Percentiles rank a stretch among this genome's conserved stretches.
phyloP scores from a whole-genome alignment of 495 filamentous ascomycete genomes.

The Staphylotrichum longicolle region DNA sequence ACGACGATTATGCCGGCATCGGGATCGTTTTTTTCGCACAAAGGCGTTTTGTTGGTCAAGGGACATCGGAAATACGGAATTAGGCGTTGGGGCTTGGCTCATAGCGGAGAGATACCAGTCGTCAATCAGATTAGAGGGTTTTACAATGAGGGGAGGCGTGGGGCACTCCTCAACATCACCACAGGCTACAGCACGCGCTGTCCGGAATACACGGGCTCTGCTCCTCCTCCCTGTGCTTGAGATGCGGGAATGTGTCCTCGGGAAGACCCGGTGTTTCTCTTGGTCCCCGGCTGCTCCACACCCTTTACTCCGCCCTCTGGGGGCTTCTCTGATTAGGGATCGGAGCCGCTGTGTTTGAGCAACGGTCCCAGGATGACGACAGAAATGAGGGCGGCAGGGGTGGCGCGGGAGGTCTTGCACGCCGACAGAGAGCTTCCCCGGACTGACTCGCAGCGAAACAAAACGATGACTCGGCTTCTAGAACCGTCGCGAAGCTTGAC shows the following conservation, averaged over 20 bases:
- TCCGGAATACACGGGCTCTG: too few relatives aligned
- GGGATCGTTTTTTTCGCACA: neutral
- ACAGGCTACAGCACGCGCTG: neutral
- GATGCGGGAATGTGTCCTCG: too few relatives aligned
- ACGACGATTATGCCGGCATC: slow-evolving; percentile 23
- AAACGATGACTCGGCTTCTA: slow-evolving; percentile 22
- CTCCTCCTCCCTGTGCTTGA: too few relatives aligned
- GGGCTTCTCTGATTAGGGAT: slow-evolving; percentile 12
- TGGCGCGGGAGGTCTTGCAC: neutral
- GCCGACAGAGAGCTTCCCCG: neutral
- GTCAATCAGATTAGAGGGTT: neutral
- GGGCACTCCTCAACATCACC: neutral
- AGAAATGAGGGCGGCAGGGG: slow-evolving; percentile 13
- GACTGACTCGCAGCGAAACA: slow-evolving; percentile 21
- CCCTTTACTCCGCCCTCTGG: neutral
- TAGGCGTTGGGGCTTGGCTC: slow-evolving; percentile 7
- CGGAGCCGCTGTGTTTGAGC: slow-evolving; percentile 9
- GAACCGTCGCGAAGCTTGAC: slow-evolving; percentile 9
- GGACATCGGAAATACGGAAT: neutral
- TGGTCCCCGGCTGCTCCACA: neutral
- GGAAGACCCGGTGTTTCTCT: neutral
- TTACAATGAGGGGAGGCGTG: neutral
- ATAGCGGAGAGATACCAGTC: slow-evolving; percentile 16
- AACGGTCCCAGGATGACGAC: slow-evolving; percentile 1
- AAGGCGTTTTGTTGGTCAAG: slow-evolving; percentile 11